Base-by-base conservation (phyloP, 2,329 filamentous ascomycete species). In the Pseudogymnoascus sp. region DNA sequence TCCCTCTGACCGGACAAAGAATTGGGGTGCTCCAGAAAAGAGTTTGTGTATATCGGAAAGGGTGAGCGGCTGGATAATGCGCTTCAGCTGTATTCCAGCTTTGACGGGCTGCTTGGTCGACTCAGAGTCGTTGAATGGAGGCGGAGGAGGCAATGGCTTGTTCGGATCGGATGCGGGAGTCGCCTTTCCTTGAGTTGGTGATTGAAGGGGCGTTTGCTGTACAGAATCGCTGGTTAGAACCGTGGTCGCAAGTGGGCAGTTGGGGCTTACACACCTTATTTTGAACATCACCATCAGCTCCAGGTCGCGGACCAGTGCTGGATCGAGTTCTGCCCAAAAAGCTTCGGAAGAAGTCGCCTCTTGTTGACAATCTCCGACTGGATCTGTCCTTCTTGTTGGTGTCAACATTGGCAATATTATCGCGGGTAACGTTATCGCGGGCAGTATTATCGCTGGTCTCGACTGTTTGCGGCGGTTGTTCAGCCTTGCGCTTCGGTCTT, bases 11-110 rank as follows among this genome's bases (percentile, higher is more conserved):
- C 83, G 81, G 67, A 84, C 81, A 73, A 85, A 86, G 77, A 88
- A 90, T 72, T 89, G 87, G 66, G 88, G 88, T 46, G 88, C 88
- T n/a, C 88, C 88, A 25, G 87, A 89, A 78, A 90, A 91, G 70
- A 90, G 81, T 73, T 85, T 84, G 75, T 87, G 84, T 61, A 90
- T 77, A 67, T 89, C 85, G 42, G 79, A 76, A 53, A 84, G 80
- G 69, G 76, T 81, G 64, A 89, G 77, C 59, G 81, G 81, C 50
- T 83, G 78, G 80, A 87, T 87, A 75, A 84, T 86, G 72, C 80
- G 79, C 65, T 80, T 76, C 40, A 85, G 74, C 69, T 79, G 83
- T 65, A 85, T 72, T 44, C 76, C 72, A 59, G 73, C 72, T 46
- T 70, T 73, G 14, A 56, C 63, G 10, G 50, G 23, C 21, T 67